A percentile compares a stretch with the other conserved stretches of the same genome.
phyloP scores from a whole-genome alignment of 192 early-diverging fungal species.

The Coemansia sp. region DNA sequence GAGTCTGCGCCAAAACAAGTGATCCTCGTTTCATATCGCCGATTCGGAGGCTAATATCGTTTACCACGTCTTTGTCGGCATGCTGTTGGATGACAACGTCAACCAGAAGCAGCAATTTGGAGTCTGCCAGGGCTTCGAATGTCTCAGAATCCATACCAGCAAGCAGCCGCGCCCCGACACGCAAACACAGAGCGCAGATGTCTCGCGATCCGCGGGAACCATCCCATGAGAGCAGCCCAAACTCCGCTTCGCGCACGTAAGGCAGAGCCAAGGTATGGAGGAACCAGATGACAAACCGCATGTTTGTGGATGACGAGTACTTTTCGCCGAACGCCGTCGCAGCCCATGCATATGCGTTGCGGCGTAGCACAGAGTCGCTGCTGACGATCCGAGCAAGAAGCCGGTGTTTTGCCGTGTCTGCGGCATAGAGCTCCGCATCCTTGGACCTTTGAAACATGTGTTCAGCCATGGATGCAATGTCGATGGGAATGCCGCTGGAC shows the following conservation, averaged over 20 bases:
- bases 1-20: background rate
- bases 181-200: constrained; percentile 10
- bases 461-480: constrained; percentile 9
- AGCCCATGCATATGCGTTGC: constrained; percentile 21
- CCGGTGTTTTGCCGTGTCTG: constrained; percentile 3
- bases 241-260: background rate
- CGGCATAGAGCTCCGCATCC: background rate
- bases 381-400: constrained; percentile 27
- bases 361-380: constrained; percentile 18
- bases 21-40: background rate
- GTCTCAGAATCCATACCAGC: background rate
- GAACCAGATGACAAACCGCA: constrained; percentile 15
- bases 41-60: background rate
- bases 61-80: constrained; percentile 1
- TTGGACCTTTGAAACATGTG: constrained; percentile 10
- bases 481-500: background rate
- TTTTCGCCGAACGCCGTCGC: background rate
- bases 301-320: background rate
- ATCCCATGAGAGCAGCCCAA: constrained; percentile 26
- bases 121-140: background rate
- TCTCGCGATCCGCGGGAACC: background rate
- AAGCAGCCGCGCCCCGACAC: constrained; percentile 10
- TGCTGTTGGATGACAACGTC: constrained; percentile 22
- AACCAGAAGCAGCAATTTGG: constrained; percentile 16
- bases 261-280: constrained; percentile 1